These are phyloP conservation scores for Wickerhamomyces bovis DNA, from an alignment of 805 yeast species.

Conservation along the genomic window DNA sequence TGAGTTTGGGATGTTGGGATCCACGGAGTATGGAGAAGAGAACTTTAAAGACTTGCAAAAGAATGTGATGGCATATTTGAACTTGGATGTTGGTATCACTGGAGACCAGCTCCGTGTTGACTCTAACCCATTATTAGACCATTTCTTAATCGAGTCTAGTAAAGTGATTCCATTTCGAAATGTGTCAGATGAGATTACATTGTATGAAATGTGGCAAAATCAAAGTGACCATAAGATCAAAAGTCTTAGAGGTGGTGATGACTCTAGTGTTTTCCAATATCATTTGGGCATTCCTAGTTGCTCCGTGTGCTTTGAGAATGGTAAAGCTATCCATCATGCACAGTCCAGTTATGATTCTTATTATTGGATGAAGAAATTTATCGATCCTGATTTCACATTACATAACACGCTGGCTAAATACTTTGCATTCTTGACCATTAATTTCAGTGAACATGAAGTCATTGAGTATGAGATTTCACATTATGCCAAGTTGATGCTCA, in stretches of 20 bases:
- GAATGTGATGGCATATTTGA: slow-evolving; percentile 50
- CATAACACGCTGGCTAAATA: slow-evolving; percentile 57
- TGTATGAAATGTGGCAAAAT: slow-evolving; percentile 43
- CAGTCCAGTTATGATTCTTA: slow-evolving; percentile 56
- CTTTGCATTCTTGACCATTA: slow-evolving; percentile 48
- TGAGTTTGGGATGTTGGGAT: slow-evolving; percentile 66
- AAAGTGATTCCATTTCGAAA: slow-evolving; percentile 37
- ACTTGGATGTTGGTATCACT: slow-evolving; percentile 41
- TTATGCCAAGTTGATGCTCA: slow-evolving; percentile 39
- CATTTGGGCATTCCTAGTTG: slow-evolving; percentile 64
- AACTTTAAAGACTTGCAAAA: slow-evolving; percentile 37
- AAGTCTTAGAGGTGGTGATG: slow-evolving; percentile 45
- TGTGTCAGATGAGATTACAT: slow-evolving; percentile 29
- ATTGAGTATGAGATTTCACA: slow-evolving; percentile 40
- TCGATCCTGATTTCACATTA: slow-evolving; percentile 45
- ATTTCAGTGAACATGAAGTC: slow-evolving; percentile 53
- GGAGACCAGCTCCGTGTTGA: slow-evolving; percentile 44
- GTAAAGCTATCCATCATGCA: slow-evolving; percentile 33
- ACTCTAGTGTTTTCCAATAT: slow-evolving; percentile 55
- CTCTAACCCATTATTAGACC: slow-evolving; percentile 52
- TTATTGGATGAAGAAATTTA: slow-evolving; percentile 46
- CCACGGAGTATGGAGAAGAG: slow-evolving; percentile 73
- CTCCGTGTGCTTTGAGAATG: slow-evolving; percentile 38
- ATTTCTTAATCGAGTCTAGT: slow-evolving; percentile 40
- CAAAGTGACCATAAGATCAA: slow-evolving; percentile 32